Evolutionary conservation across 2,329 filamentous ascomycete species (phyloP).

Genomic region (Apiospora koreana): DNA sequence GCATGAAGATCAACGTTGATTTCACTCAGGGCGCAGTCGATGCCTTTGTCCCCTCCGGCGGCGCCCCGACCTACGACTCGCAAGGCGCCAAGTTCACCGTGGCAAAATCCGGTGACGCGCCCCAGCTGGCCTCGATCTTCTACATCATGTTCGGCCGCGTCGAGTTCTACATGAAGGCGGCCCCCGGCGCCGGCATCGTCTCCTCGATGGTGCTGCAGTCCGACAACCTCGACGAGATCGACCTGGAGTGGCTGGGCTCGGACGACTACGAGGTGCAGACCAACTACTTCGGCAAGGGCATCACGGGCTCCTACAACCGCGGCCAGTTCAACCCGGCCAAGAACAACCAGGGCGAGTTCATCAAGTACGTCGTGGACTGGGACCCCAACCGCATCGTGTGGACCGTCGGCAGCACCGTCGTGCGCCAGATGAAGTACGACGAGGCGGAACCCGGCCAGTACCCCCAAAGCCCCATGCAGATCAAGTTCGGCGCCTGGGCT

Average conservation of each 20-base stretch:
- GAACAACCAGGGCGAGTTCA: slow-evolving; percentile 73
- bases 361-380: slow-evolving; percentile 93
- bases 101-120: slow-evolving; percentile 74
- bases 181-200: slow-evolving; percentile 88
- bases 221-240: slow-evolving; percentile 92
- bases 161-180: slow-evolving; percentile 81
- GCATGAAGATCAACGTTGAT: slow-evolving; percentile 79
- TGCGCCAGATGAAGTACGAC: slow-evolving; percentile 71
- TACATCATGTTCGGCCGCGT: slow-evolving; percentile 99
- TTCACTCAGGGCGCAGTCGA: slow-evolving; percentile 78
- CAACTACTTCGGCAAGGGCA: slow-evolving; percentile 96
- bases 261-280: slow-evolving; percentile 79
- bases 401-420: slow-evolving; percentile 76
- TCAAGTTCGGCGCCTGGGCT: slow-evolving; percentile 91
- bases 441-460: slow-evolving; percentile 76
- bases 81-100: slow-evolving; percentile 85
- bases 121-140: slow-evolving; percentile 85
- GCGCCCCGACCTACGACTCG: slow-evolving; percentile 70
- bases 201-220: slow-evolving; percentile 90
- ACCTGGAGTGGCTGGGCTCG: slow-evolving; percentile 93
- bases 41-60: slow-evolving; percentile 71
- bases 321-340: slow-evolving; percentile 74
- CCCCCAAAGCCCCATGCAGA: slow-evolving; percentile 92
- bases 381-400: slow-evolving; percentile 82
- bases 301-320: slow-evolving; percentile 82